Evolutionary conservation across 768 basidiomycete genomes (phyloP).

Genomic region (Russula sp.): DNA sequence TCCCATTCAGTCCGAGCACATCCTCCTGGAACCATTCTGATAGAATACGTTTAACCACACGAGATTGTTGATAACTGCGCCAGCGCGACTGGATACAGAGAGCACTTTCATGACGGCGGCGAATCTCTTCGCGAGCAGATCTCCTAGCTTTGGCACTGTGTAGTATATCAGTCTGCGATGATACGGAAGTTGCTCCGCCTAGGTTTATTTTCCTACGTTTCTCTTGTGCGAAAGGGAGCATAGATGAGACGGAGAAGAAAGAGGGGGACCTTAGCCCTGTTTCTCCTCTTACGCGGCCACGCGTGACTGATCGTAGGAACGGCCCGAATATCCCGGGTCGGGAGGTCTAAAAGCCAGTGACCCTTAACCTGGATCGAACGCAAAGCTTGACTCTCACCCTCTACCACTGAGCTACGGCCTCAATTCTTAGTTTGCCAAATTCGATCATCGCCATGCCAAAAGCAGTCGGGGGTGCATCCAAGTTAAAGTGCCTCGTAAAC

Average conservation of each 20-base stretch:
- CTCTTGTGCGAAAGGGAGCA: slow-evolving; percentile 52
- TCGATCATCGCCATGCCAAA: neutral
- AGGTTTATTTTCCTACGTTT: slow-evolving; percentile 66
- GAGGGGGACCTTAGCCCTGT: neutral
- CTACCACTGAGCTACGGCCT: slow-evolving; percentile 18
- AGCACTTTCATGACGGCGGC: slow-evolving; percentile 57
- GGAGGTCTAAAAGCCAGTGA: neutral
- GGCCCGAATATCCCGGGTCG: neutral
- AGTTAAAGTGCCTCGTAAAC: neutral
- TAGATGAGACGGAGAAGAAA: slow-evolving; percentile 16
- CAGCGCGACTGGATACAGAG: slow-evolving; percentile 67
- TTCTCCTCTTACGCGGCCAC: slow-evolving; percentile 19
- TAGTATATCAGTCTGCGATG: slow-evolving; percentile 56
- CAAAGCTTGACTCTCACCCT: slow-evolving; percentile 3
- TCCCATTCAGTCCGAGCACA: slow-evolving; percentile 50
- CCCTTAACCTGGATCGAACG: slow-evolving; percentile 29
- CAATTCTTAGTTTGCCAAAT: neutral
- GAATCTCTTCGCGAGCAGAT: slow-evolving; percentile 53
- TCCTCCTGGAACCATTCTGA: slow-evolving; percentile 51
- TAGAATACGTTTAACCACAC: slow-evolving; percentile 46
- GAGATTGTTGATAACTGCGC: slow-evolving; percentile 49
- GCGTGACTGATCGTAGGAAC: neutral
- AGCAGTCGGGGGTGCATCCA: neutral
- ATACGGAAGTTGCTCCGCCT: slow-evolving; percentile 56
- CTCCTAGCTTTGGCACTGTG: slow-evolving; percentile 60